These are phyloP conservation scores for Arabidopsis hybrid DNA, from an alignment of 441 rosid genomes.

Conservation along the genomic window DNA sequence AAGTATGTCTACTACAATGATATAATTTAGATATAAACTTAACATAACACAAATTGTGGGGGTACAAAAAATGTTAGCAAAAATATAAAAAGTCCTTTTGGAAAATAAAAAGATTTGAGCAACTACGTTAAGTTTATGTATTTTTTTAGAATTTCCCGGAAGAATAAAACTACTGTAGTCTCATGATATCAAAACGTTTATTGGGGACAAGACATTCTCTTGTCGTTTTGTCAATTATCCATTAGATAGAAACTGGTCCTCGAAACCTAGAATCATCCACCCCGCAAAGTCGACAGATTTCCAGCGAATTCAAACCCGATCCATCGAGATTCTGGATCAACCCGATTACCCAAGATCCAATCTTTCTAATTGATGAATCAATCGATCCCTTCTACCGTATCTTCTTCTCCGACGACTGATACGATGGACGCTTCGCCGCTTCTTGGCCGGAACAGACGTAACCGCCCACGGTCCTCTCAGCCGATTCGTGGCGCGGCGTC, in stretches of 20 bases:
- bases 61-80: too few species aligned
- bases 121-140: too few species aligned
- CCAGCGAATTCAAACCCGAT: slow-evolving; percentile 30
- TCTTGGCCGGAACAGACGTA: slow-evolving; percentile 63
- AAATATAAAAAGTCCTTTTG: too few species aligned
- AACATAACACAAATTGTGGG: too few species aligned
- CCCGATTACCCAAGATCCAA: slow-evolving; percentile 35
- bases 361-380: slow-evolving; percentile 33
- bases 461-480: slow-evolving; percentile 58
- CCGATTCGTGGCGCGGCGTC: slow-evolving; percentile 67
- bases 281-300: slow-evolving; percentile 16
- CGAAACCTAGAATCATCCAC: slow-evolving; percentile 21
- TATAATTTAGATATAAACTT: too few species aligned
- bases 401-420: slow-evolving; percentile 51
- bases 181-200: too few species aligned
- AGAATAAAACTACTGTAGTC: too few species aligned
- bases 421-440: slow-evolving; percentile 68
- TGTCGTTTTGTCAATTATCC: neutral
- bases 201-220: neutral
- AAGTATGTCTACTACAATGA: too few species aligned
- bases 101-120: too few species aligned
- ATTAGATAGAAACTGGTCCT: neutral
- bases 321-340: slow-evolving; percentile 20
- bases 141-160: too few species aligned
- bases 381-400: slow-evolving; percentile 41